These are phyloP conservation scores for Nosema muscidifuracis DNA, from an alignment of 371 early-diverging fungal species.

Conservation along the genomic window DNA sequence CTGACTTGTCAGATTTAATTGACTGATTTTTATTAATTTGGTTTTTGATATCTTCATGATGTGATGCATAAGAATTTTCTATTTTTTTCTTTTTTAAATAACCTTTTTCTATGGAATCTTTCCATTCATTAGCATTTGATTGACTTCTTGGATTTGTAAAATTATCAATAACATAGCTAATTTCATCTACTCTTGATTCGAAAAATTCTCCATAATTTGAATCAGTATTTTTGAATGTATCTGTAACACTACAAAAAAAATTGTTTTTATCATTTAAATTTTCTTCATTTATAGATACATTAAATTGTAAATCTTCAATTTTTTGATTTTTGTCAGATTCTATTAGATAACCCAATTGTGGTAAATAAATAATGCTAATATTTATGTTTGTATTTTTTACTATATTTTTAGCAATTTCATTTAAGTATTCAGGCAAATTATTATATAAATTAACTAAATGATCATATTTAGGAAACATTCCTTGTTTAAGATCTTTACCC, in stretches of 20 bases:
- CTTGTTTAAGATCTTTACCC: neutral
- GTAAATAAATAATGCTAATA: conserved; percentile 33
- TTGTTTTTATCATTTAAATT: neutral
- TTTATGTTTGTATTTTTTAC: conserved; percentile 1
- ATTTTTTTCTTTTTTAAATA: neutral
- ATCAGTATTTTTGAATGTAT: neutral
- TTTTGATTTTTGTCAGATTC: neutral
- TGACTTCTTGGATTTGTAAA: neutral
- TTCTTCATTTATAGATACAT: neutral
- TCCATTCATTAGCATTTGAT: neutral
- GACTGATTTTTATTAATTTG: too few species aligned
- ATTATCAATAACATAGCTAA: neutral
- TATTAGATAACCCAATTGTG: conserved; percentile 45
- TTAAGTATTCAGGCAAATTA: conserved; percentile 22
- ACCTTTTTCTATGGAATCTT: neutral
- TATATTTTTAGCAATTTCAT: conserved; percentile 22
- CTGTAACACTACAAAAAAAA: neutral
- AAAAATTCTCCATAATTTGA: neutral
- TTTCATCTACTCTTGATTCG: neutral
- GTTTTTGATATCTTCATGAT: neutral
- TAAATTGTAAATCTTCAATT: neutral
- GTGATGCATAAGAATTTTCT: neutral
- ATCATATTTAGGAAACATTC: conserved; percentile 5
- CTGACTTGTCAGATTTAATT: too few species aligned
- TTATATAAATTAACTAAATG: neutral